Percentiles rank a stretch among this genome's conserved stretches.
Conservation (phyloP, 208 protist genomes). For the Leishmania braziliensis region DNA sequence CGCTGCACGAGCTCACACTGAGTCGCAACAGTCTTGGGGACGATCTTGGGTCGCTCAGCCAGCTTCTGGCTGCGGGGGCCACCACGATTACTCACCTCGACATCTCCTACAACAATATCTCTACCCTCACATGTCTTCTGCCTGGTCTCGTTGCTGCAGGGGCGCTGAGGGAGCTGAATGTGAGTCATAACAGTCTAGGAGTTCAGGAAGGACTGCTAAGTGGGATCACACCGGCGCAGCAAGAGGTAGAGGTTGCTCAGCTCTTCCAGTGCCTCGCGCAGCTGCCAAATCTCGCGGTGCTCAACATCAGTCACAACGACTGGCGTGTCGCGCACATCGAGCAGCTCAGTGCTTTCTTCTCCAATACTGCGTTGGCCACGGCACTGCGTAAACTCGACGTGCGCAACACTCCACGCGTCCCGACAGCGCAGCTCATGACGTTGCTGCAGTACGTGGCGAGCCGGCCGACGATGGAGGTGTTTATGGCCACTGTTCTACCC, state of each 20-base stretch:
- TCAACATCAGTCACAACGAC: conserved; percentile 82
- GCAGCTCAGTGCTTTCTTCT: conserved; percentile 36
- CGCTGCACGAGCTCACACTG: conserved; percentile 66
- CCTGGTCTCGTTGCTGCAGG: conserved; percentile 32
- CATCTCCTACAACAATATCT: conserved; percentile 74
- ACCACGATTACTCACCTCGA: conserved; percentile 40
- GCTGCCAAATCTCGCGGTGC: conserved; percentile 39
- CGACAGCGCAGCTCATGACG: conserved; percentile 47
- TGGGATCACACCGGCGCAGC: conserved; percentile 6
- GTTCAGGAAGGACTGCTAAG: conserved; percentile 34
- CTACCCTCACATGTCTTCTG: conserved; percentile 31
- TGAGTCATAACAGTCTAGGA: conserved; percentile 82
- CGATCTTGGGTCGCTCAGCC: conserved; percentile 39
- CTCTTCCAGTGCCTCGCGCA: conserved; percentile 40
- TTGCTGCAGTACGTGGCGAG: conserved; percentile 35
- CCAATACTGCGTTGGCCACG: neutral
- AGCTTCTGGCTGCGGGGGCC: conserved; percentile 40
- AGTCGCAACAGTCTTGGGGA: conserved; percentile 70
- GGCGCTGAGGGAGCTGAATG: conserved; percentile 45
- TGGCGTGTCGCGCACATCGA: conserved; percentile 53
- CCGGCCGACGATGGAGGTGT: conserved; percentile 45
- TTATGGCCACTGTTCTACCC: conserved; percentile 27
- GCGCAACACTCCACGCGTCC: conserved; percentile 36
- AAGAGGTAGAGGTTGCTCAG: conserved; percentile 34
- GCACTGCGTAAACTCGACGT: conserved; percentile 28